Evolutionary conservation across 1,284 basidiomycete genomes (phyloP).

Genomic region (Trametes versicolor): DNA sequence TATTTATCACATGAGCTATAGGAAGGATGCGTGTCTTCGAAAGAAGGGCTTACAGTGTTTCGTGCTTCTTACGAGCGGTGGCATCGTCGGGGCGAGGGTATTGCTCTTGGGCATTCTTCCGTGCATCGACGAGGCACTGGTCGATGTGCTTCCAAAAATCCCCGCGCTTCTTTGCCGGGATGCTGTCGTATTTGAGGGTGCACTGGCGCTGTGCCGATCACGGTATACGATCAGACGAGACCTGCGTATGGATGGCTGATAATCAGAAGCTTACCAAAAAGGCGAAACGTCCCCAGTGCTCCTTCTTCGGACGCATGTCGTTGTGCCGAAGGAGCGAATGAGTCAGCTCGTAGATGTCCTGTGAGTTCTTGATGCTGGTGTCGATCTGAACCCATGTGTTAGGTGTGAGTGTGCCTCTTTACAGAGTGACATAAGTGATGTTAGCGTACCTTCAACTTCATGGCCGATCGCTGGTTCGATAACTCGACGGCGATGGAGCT

Average conservation of each 20-base stretch:
- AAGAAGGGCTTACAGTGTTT: conserved; percentile 4
- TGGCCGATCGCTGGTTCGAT: conserved; percentile 1
- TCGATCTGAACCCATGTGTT: conserved; percentile 2
- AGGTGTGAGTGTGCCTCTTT: too few species aligned
- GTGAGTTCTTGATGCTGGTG: conserved; percentile 10
- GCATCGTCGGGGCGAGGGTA: background rate
- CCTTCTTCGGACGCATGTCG: conserved; percentile 6
- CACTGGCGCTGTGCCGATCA: background rate
- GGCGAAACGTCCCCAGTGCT: conserved; percentile 24
- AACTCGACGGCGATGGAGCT: conserved; percentile 16
- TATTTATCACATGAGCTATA: background rate
- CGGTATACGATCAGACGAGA: background rate
- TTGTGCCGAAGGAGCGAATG: too few species aligned
- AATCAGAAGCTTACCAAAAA: conserved; percentile 12
- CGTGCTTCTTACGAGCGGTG: background rate
- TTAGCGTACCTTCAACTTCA: conserved; percentile 20
- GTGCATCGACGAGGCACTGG: background rate
- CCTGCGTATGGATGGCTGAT: background rate
- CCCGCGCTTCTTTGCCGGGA: background rate
- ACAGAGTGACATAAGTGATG: too few species aligned
- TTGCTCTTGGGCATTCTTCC: background rate
- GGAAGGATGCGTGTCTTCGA: too few species aligned
- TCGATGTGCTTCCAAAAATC: conserved; percentile 13
- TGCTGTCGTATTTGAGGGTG: background rate
- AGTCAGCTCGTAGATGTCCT: conserved; percentile 23